A percentile compares a stretch with the other conserved stretches of the same genome.
These are phyloP conservation scores for Geranium brycei DNA, from an alignment of 345 rosid species.

Conservation along the genomic window DNA sequence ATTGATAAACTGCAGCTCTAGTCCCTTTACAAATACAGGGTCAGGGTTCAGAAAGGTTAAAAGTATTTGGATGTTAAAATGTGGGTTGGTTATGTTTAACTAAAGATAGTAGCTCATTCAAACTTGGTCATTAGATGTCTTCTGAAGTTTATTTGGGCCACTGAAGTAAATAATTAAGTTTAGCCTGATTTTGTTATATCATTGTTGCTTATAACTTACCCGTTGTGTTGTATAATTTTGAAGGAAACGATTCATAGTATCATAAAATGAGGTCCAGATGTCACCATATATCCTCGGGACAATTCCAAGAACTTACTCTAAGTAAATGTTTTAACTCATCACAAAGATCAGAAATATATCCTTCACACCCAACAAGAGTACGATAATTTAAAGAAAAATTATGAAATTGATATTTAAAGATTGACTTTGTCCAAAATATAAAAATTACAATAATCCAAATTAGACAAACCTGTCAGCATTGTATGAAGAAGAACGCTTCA, in stretches of 20 bases:
- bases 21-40: too few species aligned
- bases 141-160: background rate
- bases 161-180: background rate
- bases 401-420: background rate
- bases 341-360: background rate
- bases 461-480: slow-evolving; percentile 76
- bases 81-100: too few species aligned
- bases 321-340: background rate
- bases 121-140: background rate
- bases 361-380: background rate
- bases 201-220: background rate
- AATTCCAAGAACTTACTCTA: background rate
- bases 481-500: slow-evolving; percentile 93
- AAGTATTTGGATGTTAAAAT: background rate
- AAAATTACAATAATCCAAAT: background rate
- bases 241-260: background rate
- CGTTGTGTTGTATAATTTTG: background rate
- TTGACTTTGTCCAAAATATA: background rate
- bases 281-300: background rate
- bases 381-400: background rate
- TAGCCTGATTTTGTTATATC: background rate
- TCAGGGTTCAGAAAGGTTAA: too few species aligned
- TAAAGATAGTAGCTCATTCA: background rate
- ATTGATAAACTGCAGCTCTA: too few species aligned
- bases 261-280: too few species aligned